phyloP scores from a whole-genome alignment of 352 stramenopile species.

The Pythium guiyangense region DNA sequence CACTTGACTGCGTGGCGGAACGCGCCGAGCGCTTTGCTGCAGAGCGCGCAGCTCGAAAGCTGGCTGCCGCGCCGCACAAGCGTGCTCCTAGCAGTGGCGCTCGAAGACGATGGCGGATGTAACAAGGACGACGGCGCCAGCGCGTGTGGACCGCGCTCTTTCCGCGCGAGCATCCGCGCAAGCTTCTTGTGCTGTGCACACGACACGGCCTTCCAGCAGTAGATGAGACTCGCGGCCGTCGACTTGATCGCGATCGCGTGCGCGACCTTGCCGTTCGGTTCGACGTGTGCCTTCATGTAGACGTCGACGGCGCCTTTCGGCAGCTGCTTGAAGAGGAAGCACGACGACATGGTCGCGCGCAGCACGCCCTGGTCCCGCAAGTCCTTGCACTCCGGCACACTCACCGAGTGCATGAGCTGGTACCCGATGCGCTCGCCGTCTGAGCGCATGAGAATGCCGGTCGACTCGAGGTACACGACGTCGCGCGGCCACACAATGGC shows the following conservation, averaged over 20 bases:
- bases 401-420: too few species aligned
- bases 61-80: slow-evolving; percentile 3
- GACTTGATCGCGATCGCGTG: slow-evolving; percentile 20
- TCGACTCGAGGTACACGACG: slow-evolving; percentile 17
- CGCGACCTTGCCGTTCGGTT: slow-evolving; percentile 16
- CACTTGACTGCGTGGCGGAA: slow-evolving; percentile 12
- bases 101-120: neutral
- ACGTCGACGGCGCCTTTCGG: slow-evolving; percentile 20
- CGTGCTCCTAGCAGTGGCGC: neutral
- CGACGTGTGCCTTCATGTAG: slow-evolving; percentile 21
- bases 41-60: slow-evolving; percentile 8
- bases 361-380: too few species aligned
- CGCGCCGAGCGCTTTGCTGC: slow-evolving; percentile 4
- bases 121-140: too few species aligned
- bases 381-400: too few species aligned
- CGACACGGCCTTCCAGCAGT: slow-evolving; percentile 24
- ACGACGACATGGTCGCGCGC: slow-evolving; percentile 34
- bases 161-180: slow-evolving; percentile 12
- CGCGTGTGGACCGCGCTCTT: neutral
- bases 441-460: slow-evolving; percentile 26
- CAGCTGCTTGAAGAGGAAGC: slow-evolving; percentile 31
- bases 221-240: slow-evolving; percentile 18
- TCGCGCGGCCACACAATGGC: slow-evolving; percentile 36
- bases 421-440: slow-evolving; percentile 43
- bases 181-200: slow-evolving; percentile 34